Percentiles rank a stretch among this genome's conserved stretches.
These are phyloP conservation scores for Cladosporium sp. DNA, from an alignment of 2,329 filamentous ascomycete genomes.

Conservation along the genomic window DNA sequence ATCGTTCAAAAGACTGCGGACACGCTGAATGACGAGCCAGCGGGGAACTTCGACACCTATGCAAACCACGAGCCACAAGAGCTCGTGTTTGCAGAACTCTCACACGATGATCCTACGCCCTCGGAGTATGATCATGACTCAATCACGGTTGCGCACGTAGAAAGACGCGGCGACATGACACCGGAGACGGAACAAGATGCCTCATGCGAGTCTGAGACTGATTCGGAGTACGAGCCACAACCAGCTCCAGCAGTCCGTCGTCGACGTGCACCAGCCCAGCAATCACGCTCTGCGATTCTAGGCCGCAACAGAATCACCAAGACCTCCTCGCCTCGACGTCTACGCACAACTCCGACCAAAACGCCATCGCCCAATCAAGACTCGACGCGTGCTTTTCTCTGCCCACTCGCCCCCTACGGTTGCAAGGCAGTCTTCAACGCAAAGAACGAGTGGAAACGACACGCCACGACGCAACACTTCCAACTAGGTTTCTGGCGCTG, in stretches of 20 bases:
- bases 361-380: background rate
- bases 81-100: background rate
- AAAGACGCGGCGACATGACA: background rate
- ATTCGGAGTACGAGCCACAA: background rate
- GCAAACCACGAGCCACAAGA: background rate
- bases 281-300: background rate
- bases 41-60: background rate
- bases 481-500: constrained; percentile 72
- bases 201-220: background rate
- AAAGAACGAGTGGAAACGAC: constrained; percentile 96
- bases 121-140: background rate
- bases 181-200: background rate
- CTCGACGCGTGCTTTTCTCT: constrained; percentile 54
- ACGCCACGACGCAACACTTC: constrained; percentile 76
- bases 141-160: background rate
- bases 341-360: background rate
- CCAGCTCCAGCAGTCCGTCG: background rate
- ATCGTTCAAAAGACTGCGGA: background rate
- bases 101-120: background rate
- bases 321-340: background rate
- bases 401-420: constrained; percentile 73
- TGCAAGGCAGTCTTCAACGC: constrained; percentile 68
- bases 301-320: background rate
- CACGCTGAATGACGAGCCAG: background rate
- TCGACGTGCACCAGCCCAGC: background rate